These are phyloP conservation scores for Penicillium flavigenum DNA, from an alignment of 495 filamentous ascomycete genomes.

Conservation along the genomic window DNA sequence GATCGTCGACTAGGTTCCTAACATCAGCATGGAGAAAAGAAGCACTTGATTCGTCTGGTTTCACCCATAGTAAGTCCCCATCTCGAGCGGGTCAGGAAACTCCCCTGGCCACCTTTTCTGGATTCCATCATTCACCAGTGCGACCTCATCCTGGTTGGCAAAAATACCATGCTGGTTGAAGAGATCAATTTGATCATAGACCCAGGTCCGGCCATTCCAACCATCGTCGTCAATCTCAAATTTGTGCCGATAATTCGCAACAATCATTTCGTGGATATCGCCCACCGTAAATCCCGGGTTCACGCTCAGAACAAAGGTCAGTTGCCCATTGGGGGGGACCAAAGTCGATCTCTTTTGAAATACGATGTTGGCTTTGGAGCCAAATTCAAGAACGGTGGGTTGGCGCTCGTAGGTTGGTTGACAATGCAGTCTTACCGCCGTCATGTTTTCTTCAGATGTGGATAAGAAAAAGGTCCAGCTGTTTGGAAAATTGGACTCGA, in stretches of 20 bases:
- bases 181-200: background rate
- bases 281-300: background rate
- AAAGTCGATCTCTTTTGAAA: background rate
- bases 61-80: background rate
- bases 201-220: background rate
- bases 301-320: background rate
- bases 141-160: background rate
- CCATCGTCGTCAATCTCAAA: background rate
- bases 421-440: background rate
- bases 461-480: background rate
- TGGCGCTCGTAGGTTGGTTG: background rate
- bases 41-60: background rate
- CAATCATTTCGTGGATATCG: background rate
- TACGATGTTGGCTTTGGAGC: background rate
- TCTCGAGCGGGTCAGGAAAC: background rate
- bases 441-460: background rate
- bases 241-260: background rate
- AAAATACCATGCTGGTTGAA: background rate
- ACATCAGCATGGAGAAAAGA: background rate
- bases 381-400: background rate
- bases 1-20: background rate
- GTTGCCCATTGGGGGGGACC: background rate
- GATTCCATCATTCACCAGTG: background rate
- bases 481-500: background rate
- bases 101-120: background rate